phyloP scores from a whole-genome alignment of 2,329 filamentous ascomycete genomes.

The Curvularia lunata region DNA sequence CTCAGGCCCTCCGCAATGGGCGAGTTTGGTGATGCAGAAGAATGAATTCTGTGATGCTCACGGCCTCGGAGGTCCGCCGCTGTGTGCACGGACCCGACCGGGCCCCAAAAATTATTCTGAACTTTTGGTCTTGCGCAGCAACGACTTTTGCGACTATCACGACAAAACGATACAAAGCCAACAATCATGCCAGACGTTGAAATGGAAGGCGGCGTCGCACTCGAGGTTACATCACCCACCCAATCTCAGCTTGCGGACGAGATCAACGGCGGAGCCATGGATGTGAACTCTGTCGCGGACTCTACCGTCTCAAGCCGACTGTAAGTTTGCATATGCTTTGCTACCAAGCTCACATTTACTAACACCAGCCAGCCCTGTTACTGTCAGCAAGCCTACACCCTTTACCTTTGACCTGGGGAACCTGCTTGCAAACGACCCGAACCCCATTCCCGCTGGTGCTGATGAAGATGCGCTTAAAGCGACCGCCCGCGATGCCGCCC shows the following conservation, averaged over 20 bases:
- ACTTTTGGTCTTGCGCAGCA: conserved; percentile 12
- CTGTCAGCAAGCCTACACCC: conserved; percentile 75
- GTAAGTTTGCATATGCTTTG: conserved; percentile 29
- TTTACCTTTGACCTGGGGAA: conserved; percentile 93
- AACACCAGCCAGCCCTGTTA: conserved; percentile 35
- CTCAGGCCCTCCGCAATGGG: conserved; percentile 37
- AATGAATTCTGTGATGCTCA: conserved; percentile 22
- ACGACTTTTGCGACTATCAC: background rate
- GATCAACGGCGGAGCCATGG: conserved; percentile 45
- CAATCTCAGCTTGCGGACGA: conserved; percentile 37
- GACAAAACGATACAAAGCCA: background rate
- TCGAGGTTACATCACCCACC: conserved; percentile 28
- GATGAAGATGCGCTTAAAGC: conserved; percentile 72
- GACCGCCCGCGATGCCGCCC: conserved; percentile 85
- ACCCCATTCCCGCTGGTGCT: conserved; percentile 70
- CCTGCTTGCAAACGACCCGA: conserved; percentile 84
- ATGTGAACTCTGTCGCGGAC: conserved; percentile 42
- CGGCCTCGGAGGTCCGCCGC: conserved; percentile 38
- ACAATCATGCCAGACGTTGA: conserved; percentile 36
- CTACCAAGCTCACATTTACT: background rate
- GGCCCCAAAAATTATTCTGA: conserved; percentile 27
- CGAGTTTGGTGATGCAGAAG: conserved; percentile 28
- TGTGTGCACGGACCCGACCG: conserved; percentile 18
- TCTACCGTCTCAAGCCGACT: conserved; percentile 41
- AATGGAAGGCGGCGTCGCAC: conserved; percentile 40